These are phyloP conservation scores for Thelonectria discophora DNA, from an alignment of 2,329 filamentous ascomycete species.

Conservation along the genomic window DNA sequence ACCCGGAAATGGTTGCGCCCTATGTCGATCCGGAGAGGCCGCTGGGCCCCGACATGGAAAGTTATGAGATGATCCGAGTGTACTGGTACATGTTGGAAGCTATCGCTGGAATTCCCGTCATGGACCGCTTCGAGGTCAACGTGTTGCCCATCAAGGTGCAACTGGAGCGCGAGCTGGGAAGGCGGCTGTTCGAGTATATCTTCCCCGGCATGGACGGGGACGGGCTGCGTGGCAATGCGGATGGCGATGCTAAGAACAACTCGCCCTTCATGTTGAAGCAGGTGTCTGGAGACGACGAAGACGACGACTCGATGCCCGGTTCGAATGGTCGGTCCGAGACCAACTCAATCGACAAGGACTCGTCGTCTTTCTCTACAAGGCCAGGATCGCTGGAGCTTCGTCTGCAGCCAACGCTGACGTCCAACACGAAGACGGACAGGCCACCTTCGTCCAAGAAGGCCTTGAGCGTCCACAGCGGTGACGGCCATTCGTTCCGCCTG, in stretches of 20 bases:
- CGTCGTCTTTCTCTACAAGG: conserved; percentile 64
- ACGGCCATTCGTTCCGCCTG: conserved; percentile 61
- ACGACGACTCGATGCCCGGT: conserved; percentile 56
- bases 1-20: conserved; percentile 94
- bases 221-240: conserved; percentile 51
- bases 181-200: conserved; percentile 95
- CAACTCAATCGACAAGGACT: conserved; percentile 54
- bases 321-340: conserved; percentile 51
- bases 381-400: conserved; percentile 82
- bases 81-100: conserved; percentile 99
- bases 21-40: conserved; percentile 76
- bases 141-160: conserved; percentile 94
- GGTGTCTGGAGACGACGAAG: conserved; percentile 48
- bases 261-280: conserved; percentile 67
- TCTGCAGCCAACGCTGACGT: conserved; percentile 81
- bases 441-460: conserved; percentile 56
- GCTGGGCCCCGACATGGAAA: conserved; percentile 52
- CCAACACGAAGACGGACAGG: conserved; percentile 53
- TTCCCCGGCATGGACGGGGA: conserved; percentile 83
- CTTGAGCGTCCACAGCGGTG: conserved; percentile 58
- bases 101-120: conserved; percentile 95
- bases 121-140: conserved; percentile 96
- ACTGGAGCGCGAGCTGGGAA: conserved; percentile 89
- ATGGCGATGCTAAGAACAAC: conserved; percentile 60
- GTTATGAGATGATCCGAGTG: conserved; percentile 87